Evolutionary conservation across 164 flowering plant species (phyloP).

Genomic region (Brasenia schreberi): DNA sequence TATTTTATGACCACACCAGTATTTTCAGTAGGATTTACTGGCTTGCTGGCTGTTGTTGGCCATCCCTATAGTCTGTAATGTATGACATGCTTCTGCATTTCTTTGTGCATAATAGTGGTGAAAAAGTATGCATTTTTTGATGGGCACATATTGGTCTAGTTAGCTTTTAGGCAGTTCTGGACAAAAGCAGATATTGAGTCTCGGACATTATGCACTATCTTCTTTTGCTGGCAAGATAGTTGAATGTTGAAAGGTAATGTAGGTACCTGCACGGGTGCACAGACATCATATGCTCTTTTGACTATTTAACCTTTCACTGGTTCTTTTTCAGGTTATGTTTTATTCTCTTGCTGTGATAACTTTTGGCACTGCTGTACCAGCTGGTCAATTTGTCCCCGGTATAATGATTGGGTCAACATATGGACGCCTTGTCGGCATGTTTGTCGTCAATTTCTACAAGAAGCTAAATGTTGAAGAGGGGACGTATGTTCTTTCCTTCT

Average conservation of each 20-base stretch:
- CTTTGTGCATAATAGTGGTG: too few species aligned
- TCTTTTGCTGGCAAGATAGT: too few species aligned
- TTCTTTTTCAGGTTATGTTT: conserved; percentile 72
- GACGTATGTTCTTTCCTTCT: conserved; percentile 52
- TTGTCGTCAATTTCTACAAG: conserved; percentile 80
- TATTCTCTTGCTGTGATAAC: conserved; percentile 93
- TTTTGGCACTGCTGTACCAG: conserved; percentile 98
- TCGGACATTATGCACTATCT: too few species aligned
- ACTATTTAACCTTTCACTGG: neutral
- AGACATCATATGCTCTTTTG: neutral
- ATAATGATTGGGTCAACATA: conserved; percentile 99
- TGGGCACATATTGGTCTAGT: too few species aligned
- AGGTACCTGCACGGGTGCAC: too few species aligned
- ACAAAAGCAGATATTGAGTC: too few species aligned
- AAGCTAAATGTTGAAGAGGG: conserved; percentile 97
- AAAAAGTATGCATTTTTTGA: too few species aligned
- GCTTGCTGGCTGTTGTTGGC: neutral
- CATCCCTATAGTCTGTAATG: too few species aligned
- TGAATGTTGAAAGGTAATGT: too few species aligned
- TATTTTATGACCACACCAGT: neutral
- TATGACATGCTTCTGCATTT: too few species aligned
- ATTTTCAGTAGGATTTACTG: neutral
- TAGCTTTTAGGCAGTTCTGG: too few species aligned
- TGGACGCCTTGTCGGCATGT: conserved; percentile 98
- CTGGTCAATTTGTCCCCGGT: conserved; percentile 99